Conservation (phyloP, 208 protist species). For the Trypanosoma boissoni region DNA sequence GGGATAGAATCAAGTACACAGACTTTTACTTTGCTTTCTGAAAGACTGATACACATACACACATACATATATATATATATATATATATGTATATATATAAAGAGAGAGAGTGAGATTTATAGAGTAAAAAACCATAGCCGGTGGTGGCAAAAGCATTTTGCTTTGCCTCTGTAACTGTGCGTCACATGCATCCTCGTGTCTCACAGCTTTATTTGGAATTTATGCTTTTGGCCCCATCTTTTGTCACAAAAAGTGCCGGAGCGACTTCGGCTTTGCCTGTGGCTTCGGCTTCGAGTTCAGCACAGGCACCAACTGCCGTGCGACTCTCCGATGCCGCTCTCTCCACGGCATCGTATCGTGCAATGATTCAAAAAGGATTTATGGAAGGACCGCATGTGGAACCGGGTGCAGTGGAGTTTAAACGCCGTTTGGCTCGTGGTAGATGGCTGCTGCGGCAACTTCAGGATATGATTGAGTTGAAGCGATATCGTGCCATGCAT, state of each 20-base stretch:
- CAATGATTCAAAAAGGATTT: constrained; percentile 57
- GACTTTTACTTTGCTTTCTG: no score
- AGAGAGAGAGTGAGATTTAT: neutral
- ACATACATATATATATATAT: no score
- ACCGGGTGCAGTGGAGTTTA: constrained; percentile 42
- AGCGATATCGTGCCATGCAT: constrained; percentile 63
- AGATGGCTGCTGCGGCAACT: constrained; percentile 49
- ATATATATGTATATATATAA: neutral
- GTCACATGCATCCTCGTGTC: constrained; percentile 38
- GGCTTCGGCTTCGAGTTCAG: neutral
- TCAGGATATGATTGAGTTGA: constrained; percentile 46
- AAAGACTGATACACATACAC: no score
- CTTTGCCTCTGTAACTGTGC: no score
- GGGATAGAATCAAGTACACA: no score
- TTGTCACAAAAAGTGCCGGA: constrained; percentile 14
- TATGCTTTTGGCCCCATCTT: constrained; percentile 44
- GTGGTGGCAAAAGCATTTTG: no score
- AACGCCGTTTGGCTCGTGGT: constrained; percentile 55
- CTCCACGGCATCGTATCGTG: constrained; percentile 34
- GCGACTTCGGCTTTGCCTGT: no score
- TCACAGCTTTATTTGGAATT: constrained; percentile 70
- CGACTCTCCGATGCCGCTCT: neutral
- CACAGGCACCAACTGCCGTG: neutral
- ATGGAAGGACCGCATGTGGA: constrained; percentile 31
- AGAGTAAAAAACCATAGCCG: no score